Percentiles rank a stretch among this genome's conserved stretches.
These are phyloP conservation scores for Cucurbita ficifolia DNA, from an alignment of 306 rosid species.

Conservation along the genomic window DNA sequence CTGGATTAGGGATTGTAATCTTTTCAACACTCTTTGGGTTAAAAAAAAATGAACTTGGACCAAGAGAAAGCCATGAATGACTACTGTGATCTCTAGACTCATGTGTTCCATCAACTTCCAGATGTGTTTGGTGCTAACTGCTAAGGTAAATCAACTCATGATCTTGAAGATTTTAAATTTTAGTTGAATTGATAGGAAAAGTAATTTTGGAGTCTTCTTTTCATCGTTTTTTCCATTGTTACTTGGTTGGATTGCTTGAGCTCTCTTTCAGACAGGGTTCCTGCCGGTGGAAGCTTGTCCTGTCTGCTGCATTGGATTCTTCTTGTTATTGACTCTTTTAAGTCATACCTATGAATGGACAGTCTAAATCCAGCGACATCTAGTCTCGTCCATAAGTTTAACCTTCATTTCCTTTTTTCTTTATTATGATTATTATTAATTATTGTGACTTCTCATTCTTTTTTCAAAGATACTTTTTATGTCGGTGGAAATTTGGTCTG, in stretches of 20 bases:
- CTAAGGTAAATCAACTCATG: not conserved
- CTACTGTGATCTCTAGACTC: not conserved
- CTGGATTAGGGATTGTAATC: too few relatives aligned
- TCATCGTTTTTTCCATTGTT: not conserved
- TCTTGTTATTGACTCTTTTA: not conserved
- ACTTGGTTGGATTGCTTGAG: not conserved
- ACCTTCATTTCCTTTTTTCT: not conserved
- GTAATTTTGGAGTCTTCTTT: too few relatives aligned
- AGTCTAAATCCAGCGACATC: conserved; percentile 1
- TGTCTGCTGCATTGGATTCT: not conserved
- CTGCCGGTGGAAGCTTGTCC: not conserved
- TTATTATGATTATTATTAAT: not conserved
- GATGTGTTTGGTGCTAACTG: not conserved
- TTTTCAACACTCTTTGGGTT: too few relatives aligned
- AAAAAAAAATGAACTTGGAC: not conserved
- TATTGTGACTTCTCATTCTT: not conserved
- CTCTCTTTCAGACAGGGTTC: not conserved
- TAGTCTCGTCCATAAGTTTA: not conserved
- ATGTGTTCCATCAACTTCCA: not conserved
- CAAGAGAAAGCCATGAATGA: not conserved
- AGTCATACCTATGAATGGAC: not conserved
- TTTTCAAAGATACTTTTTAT: not conserved
- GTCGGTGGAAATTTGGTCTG: conserved; percentile 8
- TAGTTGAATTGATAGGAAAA: not conserved
- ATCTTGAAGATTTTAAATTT: not conserved